Evolutionary conservation across 2,329 filamentous ascomycete species (phyloP).

Genomic region (Xylariaceae sp.): DNA sequence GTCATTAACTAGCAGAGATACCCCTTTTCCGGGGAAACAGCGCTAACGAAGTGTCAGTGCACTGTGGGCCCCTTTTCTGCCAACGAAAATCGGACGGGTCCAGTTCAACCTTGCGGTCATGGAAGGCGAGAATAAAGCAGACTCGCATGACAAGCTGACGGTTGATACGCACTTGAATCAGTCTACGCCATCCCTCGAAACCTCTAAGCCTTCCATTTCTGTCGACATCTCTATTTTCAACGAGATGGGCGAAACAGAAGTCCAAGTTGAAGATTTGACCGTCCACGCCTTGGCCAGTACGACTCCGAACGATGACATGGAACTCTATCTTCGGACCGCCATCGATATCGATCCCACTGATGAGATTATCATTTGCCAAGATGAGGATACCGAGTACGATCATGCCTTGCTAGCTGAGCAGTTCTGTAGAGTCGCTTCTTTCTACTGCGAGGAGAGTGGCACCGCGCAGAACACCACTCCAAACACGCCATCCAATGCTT

Average conservation of each 20-base stretch:
- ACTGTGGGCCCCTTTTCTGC: conserved; percentile 41
- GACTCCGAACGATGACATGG: conserved; percentile 28
- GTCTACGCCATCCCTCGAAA: conserved; percentile 10
- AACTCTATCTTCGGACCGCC: conserved; percentile 31
- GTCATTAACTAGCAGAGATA: no score
- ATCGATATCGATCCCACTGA: conserved; percentile 39
- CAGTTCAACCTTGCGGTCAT: conserved; percentile 36
- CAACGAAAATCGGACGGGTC: conserved; percentile 32
- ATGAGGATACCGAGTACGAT: background rate
- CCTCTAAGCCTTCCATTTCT: conserved; percentile 30
- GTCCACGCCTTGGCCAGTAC: conserved; percentile 29
- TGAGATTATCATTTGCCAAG: conserved; percentile 29
- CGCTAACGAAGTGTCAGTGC: conserved; percentile 9
- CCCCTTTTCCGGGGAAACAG: no score
- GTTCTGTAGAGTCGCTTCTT: conserved; percentile 35
- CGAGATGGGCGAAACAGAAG: conserved; percentile 22
- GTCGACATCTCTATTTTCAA: conserved; percentile 31
- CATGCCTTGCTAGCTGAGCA: conserved; percentile 32
- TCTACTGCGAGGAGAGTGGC: conserved; percentile 19
- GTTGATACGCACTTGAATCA: conserved; percentile 31
- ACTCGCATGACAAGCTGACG: conserved; percentile 27
- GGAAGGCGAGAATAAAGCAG: conserved; percentile 7
- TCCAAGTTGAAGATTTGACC: conserved; percentile 29
- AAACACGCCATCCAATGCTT: background rate
- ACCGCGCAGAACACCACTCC: background rate